Evolutionary conservation across 176 grass and related monocot species (phyloP), one percentile per base, ranked within the genome.

Genomic region (Oryza glumipatula): DNA sequence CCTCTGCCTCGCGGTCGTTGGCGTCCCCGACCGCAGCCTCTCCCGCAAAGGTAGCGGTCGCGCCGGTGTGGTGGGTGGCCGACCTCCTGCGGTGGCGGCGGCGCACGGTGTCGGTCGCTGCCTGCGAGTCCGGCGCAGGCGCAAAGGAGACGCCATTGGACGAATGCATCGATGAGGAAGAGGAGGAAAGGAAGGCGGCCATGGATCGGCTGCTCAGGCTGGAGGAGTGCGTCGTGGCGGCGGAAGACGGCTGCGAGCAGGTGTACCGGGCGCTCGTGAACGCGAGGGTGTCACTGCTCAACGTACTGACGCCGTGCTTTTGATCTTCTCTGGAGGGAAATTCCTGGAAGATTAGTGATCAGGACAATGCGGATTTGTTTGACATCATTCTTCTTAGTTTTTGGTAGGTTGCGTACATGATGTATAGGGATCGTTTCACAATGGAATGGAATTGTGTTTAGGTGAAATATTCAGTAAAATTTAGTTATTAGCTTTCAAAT

Each of bases 61-160:
- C 52, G 16, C 83, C 86, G 1, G 88, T 95, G n/a, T 92, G 93
- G 93, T 95, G 93, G 93, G 85, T 92, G 39, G 85, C 88, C 3
- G 82, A 90, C 76, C 76, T 95, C 52, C 85, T 95, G 1, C 70
- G 90, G 69, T 86, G 93, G 93, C 86, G 90, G 6, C 70, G 90
- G 13, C 88, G 93, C 49, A 90, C 87, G 54, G 83, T 83, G n/a
- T 45, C 80, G 30, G 61, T 88, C 48, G 77, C 85, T 0, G 56
- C 87, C 52, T 68, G 38, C 30, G 76, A 84, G 2, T 72, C 73
- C 15, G 80, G 60, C 4, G 17, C 58, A 7, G 11, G 72, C 3
- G 30, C 75, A 2, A 80, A 72, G 24, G 74, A 72, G 4, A 21
- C 24, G 3, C 33, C 49, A 36, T 4, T 74, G 26, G 76, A 83